Evolutionary conservation across 768 basidiomycete genomes (phyloP), one percentile per base, ranked within the genome.

Genomic region (Boletus rufocinnamomeus): DNA sequence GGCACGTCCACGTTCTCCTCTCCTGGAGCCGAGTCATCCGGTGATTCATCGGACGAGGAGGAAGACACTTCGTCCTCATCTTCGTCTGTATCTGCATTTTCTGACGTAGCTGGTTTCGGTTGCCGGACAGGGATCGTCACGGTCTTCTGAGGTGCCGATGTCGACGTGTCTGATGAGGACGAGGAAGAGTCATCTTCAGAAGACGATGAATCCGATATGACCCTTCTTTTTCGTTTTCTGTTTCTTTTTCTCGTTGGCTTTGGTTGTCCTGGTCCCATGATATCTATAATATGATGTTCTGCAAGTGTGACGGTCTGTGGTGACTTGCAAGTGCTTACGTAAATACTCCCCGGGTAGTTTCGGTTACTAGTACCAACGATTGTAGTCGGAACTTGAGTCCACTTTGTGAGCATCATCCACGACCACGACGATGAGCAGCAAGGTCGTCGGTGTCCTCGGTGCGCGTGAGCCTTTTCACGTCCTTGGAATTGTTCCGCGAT

Each of bases 211-310:
- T 77, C 73, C 0, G 77, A 81, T 0, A 67, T 74, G 11, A 80
- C 74, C 52, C 82, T 78, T 76, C 82, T 76, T 62, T 84, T 84
- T 19, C 83, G 75, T 66, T 85, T 84, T 59, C 83, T 76, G 35
- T 72, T 77, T 50, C 82, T 71, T 70, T 80, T 83, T 63, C 80
- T 75, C 19, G 78, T 64, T 50, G 34, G 63, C 51, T 76, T 69
- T 10, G 30, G 69, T 58, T 73, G 73, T 57, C 66, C 69, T 40
- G 72, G 65, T 16, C 74, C 65, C 72, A 70, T 51, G 19, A 19
- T 19, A 19, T 38, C 38, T 37, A 35, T 47, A 11, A n/a, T 13
- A 13, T 30, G 34, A 16, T 23, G 38, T n/a, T 25, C 10, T 13
- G 21, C 25, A 14, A 43, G 14, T 13, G 2, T 8, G 43, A 21